Percentiles rank a stretch among this genome's conserved stretches.
Evolutionary conservation across 2,329 filamentous ascomycete species (phyloP).

Genomic region (Phialemonium atrogriseum): DNA sequence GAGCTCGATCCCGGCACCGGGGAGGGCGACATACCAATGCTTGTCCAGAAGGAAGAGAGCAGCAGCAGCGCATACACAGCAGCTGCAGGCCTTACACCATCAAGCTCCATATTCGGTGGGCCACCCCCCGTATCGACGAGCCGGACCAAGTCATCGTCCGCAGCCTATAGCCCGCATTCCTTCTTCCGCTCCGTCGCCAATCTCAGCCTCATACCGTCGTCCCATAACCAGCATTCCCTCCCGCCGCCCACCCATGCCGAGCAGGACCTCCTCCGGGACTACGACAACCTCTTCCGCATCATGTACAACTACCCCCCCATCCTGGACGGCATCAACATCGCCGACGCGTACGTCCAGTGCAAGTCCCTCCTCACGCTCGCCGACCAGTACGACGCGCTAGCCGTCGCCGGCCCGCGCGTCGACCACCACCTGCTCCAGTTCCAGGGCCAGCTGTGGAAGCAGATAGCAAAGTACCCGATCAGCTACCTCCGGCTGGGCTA

Average conservation of each 20-base stretch:
- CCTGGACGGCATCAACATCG: conserved; percentile 80
- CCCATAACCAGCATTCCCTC: conserved; percentile 15
- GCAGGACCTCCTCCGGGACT: conserved; percentile 76
- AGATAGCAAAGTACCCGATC: conserved; percentile 92
- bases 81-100: conserved; percentile 8
- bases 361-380: conserved; percentile 81
- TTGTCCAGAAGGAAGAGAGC: conserved; percentile 65
- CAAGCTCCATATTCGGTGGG: conserved; percentile 50
- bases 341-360: conserved; percentile 87
- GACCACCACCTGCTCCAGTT: conserved; percentile 93
- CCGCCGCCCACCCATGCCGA: conserved; percentile 49
- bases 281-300: conserved; percentile 90
- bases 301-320: conserved; percentile 89
- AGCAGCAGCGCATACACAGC: conserved; percentile 7
- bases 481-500: conserved; percentile 87
- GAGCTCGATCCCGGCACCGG: conserved; percentile 71
- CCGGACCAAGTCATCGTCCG: conserved; percentile 45
- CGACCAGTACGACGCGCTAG: conserved; percentile 89
- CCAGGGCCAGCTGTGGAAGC: conserved; percentile 84
- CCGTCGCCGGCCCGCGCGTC: conserved; percentile 79
- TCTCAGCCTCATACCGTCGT: conserved; percentile 49
- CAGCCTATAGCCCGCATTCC: conserved; percentile 28
- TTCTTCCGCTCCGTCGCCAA: conserved; percentile 89
- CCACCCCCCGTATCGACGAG: conserved; percentile 42
- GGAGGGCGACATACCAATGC: conserved; percentile 73